Base-by-base conservation (phyloP, 2,329 filamentous ascomycete species). In the Claviceps monticola region DNA sequence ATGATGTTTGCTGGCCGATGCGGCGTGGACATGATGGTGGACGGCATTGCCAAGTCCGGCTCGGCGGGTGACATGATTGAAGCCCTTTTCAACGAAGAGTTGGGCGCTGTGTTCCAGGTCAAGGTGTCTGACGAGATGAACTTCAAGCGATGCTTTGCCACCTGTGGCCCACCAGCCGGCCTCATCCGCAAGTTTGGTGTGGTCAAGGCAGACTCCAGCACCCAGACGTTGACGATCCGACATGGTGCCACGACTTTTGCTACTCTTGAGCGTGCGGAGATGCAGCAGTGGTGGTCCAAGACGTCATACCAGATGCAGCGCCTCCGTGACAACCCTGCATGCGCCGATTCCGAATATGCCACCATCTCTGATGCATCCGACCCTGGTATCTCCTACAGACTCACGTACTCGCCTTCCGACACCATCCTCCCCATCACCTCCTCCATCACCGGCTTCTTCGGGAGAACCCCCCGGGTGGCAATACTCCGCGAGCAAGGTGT, bases 1-100 rank as follows among this genome's bases (percentile, higher is more conserved):
- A 97, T 97, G 93, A 94, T 95, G 81, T 97, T 97, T 65, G 91
- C 93, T 36, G 93, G 93, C 29, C 85, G 90, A 52, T 94, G 87
- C 61, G 93, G 91, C 55, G 78, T 88, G 34, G 86, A 94, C 59
- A 74, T 97, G 54, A 85, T 87, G 74, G 74, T 96, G 53, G 90
- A 96, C 63, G 79, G 78, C 51, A 74, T 89, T 41, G 70, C 78
- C 29, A 80, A 79, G 54, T 80, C 79, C 23, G 74, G 82, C 44
- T 76, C 76, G 9, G 71, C 79, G 46, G 74, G 82, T 1, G 73
- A 82, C 61, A 68, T 94, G 17, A 71, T 95, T 7, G 80, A 88
- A 52, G 79, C 85, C 0, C 78, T 98, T 19, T 97, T 98, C 79
- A 96, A 90, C 66, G 93, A 97, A 68, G 93, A 97, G 66, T 80